Evolutionary conservation across 1,284 basidiomycete genomes (phyloP).

Genomic region (Pyrrhoderma noxium): DNA sequence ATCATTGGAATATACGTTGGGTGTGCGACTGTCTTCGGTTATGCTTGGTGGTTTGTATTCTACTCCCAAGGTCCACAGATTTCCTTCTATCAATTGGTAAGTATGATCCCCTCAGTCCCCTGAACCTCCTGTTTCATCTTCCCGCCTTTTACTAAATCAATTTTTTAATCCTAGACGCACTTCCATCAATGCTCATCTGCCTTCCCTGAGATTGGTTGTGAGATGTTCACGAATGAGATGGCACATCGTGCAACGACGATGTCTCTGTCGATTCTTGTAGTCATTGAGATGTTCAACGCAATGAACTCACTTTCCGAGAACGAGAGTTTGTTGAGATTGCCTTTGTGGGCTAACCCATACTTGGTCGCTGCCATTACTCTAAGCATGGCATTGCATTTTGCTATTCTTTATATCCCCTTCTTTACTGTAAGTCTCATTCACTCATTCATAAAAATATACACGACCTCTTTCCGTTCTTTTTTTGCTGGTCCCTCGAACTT

Average conservation of each 20-base stretch:
- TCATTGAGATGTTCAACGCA: slow-evolving; percentile 98
- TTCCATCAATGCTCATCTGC: slow-evolving; percentile 83
- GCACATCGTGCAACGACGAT: slow-evolving; percentile 89
- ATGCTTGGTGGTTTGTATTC: slow-evolving; percentile 98
- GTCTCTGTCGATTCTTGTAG: slow-evolving; percentile 89
- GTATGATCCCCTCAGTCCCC: slow-evolving; percentile 27
- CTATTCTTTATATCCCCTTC: slow-evolving; percentile 93
- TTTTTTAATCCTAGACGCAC: slow-evolving; percentile 56
- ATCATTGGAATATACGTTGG: slow-evolving; percentile 93
- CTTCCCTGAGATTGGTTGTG: slow-evolving; percentile 88
- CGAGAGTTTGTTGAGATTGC: slow-evolving; percentile 83
- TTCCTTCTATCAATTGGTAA: slow-evolving; percentile 83
- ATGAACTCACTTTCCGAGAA: slow-evolving; percentile 99
- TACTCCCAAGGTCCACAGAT: slow-evolving; percentile 90
- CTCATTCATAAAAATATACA: too few species aligned
- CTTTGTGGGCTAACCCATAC: slow-evolving; percentile 91
- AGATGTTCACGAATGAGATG: slow-evolving; percentile 87
- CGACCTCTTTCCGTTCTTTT: slow-evolving; percentile 9
- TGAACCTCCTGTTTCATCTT: not conserved
- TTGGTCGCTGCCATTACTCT: slow-evolving; percentile 83
- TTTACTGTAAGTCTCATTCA: slow-evolving; percentile 60
- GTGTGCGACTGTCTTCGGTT: slow-evolving; percentile 90
- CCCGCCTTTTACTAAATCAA: slow-evolving; percentile 1
- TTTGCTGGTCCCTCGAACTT: too few species aligned
- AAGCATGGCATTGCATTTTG: slow-evolving; percentile 88